Percentiles rank a stretch among this genome's conserved stretches.
phyloP scores from a whole-genome alignment of 306 rosid species.

The Gleditsia sinensis region DNA sequence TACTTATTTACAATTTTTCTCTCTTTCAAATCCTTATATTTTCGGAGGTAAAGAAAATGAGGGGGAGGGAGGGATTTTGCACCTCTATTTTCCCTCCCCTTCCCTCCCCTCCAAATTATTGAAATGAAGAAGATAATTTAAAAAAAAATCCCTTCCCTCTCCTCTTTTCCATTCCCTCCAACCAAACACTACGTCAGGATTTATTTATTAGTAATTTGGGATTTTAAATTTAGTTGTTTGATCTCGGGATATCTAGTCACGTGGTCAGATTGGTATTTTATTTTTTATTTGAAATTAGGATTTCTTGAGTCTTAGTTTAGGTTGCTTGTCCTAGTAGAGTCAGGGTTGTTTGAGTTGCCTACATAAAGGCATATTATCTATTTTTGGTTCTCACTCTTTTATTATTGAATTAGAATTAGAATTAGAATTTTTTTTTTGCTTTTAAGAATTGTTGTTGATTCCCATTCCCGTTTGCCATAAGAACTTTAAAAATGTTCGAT shows the following conservation, averaged over 20 bases:
- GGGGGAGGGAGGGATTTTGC: too few relatives aligned
- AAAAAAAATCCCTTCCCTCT: too few relatives aligned
- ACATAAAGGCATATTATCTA: background rate
- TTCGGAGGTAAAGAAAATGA: too few relatives aligned
- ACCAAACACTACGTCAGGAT: too few relatives aligned
- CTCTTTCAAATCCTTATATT: too few relatives aligned
- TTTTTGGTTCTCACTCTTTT: background rate
- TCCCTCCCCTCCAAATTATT: too few relatives aligned
- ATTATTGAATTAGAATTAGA: background rate
- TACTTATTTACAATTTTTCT: too few relatives aligned
- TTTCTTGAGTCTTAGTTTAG: background rate
- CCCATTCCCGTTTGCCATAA: background rate
- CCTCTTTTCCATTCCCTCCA: too few relatives aligned
- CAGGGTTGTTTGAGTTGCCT: background rate
- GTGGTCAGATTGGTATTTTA: background rate
- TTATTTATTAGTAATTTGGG: background rate
- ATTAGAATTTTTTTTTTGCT: background rate
- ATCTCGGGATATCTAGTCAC: background rate
- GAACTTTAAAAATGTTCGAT: background rate
- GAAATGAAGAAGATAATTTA: too few relatives aligned
- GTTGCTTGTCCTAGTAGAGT: background rate
- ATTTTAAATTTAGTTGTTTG: background rate
- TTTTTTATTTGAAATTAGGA: background rate
- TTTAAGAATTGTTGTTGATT: background rate
- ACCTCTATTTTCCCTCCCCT: too few relatives aligned